Base-by-base conservation (phyloP, 352 stramenopile species). In the Phytophthora megakarya region DNA sequence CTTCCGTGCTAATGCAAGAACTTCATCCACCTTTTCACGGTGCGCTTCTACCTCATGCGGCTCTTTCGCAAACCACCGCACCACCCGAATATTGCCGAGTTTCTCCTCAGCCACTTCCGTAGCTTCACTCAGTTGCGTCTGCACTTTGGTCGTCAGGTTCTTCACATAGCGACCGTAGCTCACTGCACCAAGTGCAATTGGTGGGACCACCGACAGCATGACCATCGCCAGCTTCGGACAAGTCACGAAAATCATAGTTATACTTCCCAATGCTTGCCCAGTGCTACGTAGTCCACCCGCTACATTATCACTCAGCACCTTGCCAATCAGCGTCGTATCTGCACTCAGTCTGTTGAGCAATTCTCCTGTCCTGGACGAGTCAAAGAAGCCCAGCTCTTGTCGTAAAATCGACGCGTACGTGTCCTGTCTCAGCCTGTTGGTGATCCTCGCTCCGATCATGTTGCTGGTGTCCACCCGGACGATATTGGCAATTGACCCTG, bases 91-190 rank as follows among this genome's bases (percentile, higher is more conserved):
- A 28, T 97, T 95, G 50, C 79, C 81, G 18, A 98, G 77, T 37
- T 97, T 95, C 66, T 98, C 92, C 65, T 98, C 94, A 0, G 93
- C 95, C 45, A 98, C 83, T 52, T 93, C 84, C 0, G 93, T 98
- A 3, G 93, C 92, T 58, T 95, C 75, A 56, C 90, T 97, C 35
- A 98, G 76, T 49, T 95, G 75, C 21, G 89, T 90, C 80, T 99
- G 96, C 44, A 98, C 93, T 45, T 87, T 45, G 23, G 73, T 80
- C 48, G 97, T 96, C 22, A 96, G 67, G 47, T 87, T 84, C 51
- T 96, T 92, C 5, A 98, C 79, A 65, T 86, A 92, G 12, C 79
- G 65, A 5, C 95, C 95, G 51, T 98, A 98, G 25, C 81, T 89
- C 18, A 95, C 83, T 0, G 84, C 90, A 15, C 86, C 78, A 15